A percentile compares a stretch with the other conserved stretches of the same genome.
phyloP scores from a whole-genome alignment of 2,329 filamentous ascomycete species.

The Aspergillus luchuensis region DNA sequence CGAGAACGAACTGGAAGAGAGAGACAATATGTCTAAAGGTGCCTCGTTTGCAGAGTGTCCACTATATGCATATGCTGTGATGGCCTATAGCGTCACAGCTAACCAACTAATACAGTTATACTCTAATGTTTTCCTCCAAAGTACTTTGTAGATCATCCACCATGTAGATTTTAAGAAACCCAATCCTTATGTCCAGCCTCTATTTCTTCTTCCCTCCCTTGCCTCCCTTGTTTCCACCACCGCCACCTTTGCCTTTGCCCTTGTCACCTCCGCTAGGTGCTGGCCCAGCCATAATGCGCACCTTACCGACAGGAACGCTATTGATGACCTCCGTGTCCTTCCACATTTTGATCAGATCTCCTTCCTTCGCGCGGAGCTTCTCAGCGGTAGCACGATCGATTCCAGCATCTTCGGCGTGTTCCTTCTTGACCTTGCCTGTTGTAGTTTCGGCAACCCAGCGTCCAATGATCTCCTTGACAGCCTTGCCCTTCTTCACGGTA shows the following conservation, averaged over 20 bases:
- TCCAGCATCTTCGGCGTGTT: constrained; percentile 60
- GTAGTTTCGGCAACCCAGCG: constrained; percentile 70
- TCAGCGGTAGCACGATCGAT: constrained; percentile 61
- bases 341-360: constrained; percentile 78
- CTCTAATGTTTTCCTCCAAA: not conserved
- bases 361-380: constrained; percentile 80
- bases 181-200: constrained; percentile 3
- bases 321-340: constrained; percentile 83
- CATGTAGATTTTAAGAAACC: not conserved
- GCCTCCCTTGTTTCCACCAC: constrained; percentile 32
- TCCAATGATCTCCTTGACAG: constrained; percentile 84
- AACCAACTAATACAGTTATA: not conserved
- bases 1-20: too few species aligned
- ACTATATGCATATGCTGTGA: too few species aligned
- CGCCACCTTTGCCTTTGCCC: constrained; percentile 41
- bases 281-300: constrained; percentile 74
- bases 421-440: constrained; percentile 47
- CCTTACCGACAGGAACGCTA: constrained; percentile 75
- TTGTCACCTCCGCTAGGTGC: constrained; percentile 49
- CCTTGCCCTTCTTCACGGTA: constrained; percentile 88
- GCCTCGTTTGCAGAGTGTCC: too few species aligned
- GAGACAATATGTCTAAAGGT: too few species aligned
- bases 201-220: constrained; percentile 47
- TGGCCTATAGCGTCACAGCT: too few species aligned
- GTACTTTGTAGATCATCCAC: not conserved